Conservation (phyloP, 352 stramenopile species). For the Phytophthora brassicae region DNA sequence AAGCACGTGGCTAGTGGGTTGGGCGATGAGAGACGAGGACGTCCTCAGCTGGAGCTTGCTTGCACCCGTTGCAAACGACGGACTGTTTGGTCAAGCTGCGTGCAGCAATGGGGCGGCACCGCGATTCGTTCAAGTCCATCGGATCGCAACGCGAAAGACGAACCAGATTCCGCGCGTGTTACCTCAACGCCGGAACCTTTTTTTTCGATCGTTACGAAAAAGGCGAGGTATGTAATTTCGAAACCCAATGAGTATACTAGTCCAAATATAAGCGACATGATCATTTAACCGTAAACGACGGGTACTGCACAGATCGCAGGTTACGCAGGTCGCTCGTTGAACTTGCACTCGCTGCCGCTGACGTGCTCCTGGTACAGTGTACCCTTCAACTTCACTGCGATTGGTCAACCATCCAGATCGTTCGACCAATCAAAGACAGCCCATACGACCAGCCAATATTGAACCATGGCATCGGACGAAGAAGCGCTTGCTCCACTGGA, state of each 20-base stretch:
- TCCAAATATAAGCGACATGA: too few relatives aligned
- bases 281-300: too few relatives aligned
- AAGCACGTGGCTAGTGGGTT: too few relatives aligned
- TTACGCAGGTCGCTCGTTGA: slow-evolving; percentile 32
- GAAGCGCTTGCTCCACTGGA: slow-evolving; percentile 30
- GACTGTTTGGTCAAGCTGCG: slow-evolving; percentile 27
- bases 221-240: background rate
- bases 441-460: slow-evolving; percentile 11
- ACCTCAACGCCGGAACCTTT: slow-evolving; percentile 14
- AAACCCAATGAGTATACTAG: too few relatives aligned
- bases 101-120: slow-evolving; percentile 19
- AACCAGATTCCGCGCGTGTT: slow-evolving; percentile 16
- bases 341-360: slow-evolving; percentile 25
- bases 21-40: slow-evolving; percentile 35
- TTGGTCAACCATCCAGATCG: slow-evolving; percentile 15
- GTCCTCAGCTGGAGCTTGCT: slow-evolving; percentile 2
- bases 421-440: background rate
- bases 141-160: slow-evolving; percentile 21
- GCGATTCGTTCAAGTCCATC: background rate
- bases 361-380: slow-evolving; percentile 36
- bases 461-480: slow-evolving; percentile 12
- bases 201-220: background rate
- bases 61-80: slow-evolving; percentile 22
- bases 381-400: slow-evolving; percentile 18
- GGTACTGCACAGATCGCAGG: slow-evolving; percentile 8